Percentiles rank a stretch among this genome's conserved stretches.
Evolutionary conservation across 2,329 filamentous ascomycete species (phyloP).

Genomic region (Tricladium varicosporioides): DNA sequence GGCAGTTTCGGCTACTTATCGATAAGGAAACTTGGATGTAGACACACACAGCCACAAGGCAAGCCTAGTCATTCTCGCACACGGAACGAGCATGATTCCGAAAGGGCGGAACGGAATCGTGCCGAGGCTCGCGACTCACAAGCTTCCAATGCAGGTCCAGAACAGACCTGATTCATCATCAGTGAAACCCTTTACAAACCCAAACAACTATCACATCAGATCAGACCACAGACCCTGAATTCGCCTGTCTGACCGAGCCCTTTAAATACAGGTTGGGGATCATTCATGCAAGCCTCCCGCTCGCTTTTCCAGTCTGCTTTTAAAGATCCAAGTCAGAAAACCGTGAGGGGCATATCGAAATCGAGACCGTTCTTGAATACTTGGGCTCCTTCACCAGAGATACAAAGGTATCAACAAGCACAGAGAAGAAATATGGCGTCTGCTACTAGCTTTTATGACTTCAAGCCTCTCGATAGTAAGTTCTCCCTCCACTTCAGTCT

Average conservation of each 20-base stretch:
- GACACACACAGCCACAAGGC: not conserved
- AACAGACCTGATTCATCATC: slow-evolving; percentile 14
- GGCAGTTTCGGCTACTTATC: not conserved
- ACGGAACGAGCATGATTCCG: too few relatives aligned
- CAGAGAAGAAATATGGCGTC: slow-evolving; percentile 54
- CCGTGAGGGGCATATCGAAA: slow-evolving; percentile 3
- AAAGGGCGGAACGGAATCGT: not conserved
- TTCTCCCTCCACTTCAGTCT: slow-evolving; percentile 22
- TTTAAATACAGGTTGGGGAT: too few relatives aligned
- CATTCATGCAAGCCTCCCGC: slow-evolving; percentile 11
- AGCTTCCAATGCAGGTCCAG: slow-evolving; percentile 7
- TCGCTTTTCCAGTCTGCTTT: slow-evolving; percentile 11
- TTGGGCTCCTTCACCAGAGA: not conserved
- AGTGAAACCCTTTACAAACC: slow-evolving; percentile 17
- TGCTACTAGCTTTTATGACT: slow-evolving; percentile 75
- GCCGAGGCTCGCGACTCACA: slow-evolving; percentile 3
- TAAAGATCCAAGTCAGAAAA: slow-evolving; percentile 11
- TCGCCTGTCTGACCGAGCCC: not conserved
- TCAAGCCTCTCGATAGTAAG: slow-evolving; percentile 79
- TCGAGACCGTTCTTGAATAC: slow-evolving; percentile 7
- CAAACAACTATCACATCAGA: slow-evolving; percentile 1
- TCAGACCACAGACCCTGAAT: not conserved
- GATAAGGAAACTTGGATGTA: not conserved
- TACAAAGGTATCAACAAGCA: slow-evolving; percentile 5
- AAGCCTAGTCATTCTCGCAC: not conserved